Evolutionary conservation across 306 rosid genomes (phyloP), one percentile per base, ranked within the genome.

Genomic region (Acacia crassicarpa): DNA sequence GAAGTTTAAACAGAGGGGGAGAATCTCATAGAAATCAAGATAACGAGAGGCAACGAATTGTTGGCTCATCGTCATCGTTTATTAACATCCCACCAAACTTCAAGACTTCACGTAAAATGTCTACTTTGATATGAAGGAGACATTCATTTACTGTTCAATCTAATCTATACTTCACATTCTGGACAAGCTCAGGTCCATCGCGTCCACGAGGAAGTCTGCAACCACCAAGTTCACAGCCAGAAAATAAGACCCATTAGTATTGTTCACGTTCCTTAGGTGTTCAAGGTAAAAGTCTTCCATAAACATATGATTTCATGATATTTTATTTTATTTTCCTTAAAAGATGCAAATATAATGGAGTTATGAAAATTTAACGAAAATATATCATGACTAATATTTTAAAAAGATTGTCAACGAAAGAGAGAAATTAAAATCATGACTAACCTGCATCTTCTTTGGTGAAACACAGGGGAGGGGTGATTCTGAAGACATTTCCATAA

Each of bases 401-500:
- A 23, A 59, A 22, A 22, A 23, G 66, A 59, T 11, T 27, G 38
- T 73, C 23, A 51, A 56, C 76, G 44, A 7, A 80, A 33, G 59
- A 61, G 22, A 30, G 20, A 40, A 23, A 51, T 30, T 22, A 56
- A 62, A 41, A 49, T 19, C 51, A 51, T 48, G 63, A 25, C 80
- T 58, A 66, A 93, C 97, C 98, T 72, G 97, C 97, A 87, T 94
- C 98, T 75, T 89, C 92, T 82, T 89, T 92, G 43, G 88, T 89
- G 91, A 94, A 90, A 87, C 98, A 91, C 49, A 92, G 83, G 16
- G 97, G 98, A 68, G 98, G 98, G 46, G 94, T 94, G 25, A 94
- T 87, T 83, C 97, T 85, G 72, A 90, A 90, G 32, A 94, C 98
- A 83, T 94, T 94, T 69, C 94, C 97, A 82, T 90, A 84, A 81